These are phyloP conservation scores for Lactifluus volemus DNA, from an alignment of 768 basidiomycete species.

Conservation along the genomic window DNA sequence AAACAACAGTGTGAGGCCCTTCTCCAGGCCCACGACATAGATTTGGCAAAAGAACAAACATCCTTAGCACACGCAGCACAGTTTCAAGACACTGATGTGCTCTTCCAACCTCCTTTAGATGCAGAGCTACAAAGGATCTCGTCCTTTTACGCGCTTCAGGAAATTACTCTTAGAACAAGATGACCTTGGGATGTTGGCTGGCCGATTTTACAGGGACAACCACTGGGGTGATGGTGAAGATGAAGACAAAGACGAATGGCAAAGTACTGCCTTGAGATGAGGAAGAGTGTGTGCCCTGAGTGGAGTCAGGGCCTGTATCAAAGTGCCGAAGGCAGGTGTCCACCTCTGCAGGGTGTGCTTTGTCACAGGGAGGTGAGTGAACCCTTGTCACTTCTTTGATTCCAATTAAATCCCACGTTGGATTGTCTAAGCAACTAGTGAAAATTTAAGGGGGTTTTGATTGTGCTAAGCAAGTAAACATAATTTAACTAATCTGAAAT, in stretches of 20 bases:
- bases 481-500: too few relatives aligned
- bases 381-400: background rate
- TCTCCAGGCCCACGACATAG: conserved; percentile 40
- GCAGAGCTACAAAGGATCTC: conserved; percentile 75
- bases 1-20: conserved; percentile 54
- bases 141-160: conserved; percentile 70
- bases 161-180: conserved; percentile 68
- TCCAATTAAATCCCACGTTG: background rate
- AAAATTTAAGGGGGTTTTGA: too few relatives aligned
- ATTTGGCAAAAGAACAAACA: conserved; percentile 48
- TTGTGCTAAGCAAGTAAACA: too few relatives aligned
- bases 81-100: conserved; percentile 38
- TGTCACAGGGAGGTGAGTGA: conserved; percentile 11
- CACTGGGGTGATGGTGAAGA: conserved; percentile 44
- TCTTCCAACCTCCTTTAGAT: conserved; percentile 71
- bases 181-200: conserved; percentile 42
- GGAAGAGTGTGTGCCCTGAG: too few relatives aligned
- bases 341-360: conserved; percentile 15
- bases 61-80: conserved; percentile 38
- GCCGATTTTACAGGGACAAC: conserved; percentile 43
- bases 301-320: conserved; percentile 27
- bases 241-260: conserved; percentile 41
- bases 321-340: conserved; percentile 24
- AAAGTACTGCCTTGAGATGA: too few relatives aligned
- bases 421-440: too few relatives aligned